Base-by-base conservation (phyloP, 768 basidiomycete species). In the Boletus eberwhitei region DNA sequence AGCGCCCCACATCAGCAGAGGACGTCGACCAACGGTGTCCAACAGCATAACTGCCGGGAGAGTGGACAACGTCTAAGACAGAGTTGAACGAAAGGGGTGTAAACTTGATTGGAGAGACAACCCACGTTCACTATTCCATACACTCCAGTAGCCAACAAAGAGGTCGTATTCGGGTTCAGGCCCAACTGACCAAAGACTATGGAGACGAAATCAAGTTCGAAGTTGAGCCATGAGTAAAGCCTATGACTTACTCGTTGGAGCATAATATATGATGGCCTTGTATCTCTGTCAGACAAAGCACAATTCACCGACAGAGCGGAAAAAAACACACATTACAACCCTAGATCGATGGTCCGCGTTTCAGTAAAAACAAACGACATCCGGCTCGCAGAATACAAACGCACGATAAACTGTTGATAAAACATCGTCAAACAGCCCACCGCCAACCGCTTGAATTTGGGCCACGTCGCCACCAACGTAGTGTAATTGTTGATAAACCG, bases 121-220 rank as follows among this genome's bases (percentile, higher is more conserved):
- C 62, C 37, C 43, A 63, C 64, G 14, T 69, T 73, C 16, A 71
- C 68, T 57, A 75, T 62, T 8, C 75, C 76, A 19, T 68, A 74
- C 21, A 75, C 72, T 13, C 75, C 75, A 1, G 74, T 73, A n/a
- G 76, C 75, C 11, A 77, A 58, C 7, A 77, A 54, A 8, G 75
- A 76, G 1, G 75, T 73, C 1, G 75, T 76, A 36, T 69, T 73
- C 0, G 69, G 71, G 21, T 73, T 65, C 34, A 77, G 58, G n/a
- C 74, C 74, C n/a, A 77, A 53, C 50, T 74, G 72, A 48, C 69
- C 64, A 51, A 77, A 76, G 36, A 77, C 75, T 64, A 53, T n/a
- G n/a, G 59, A 35, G 9, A 52, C 62, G 7, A 60, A 59, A 48
- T 68, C 8, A 61, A 58, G 59, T 59, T 26, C 57, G 4, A 45